phyloP scores from a whole-genome alignment of 257 asterid species.

The Salvia miltiorrhiza region DNA sequence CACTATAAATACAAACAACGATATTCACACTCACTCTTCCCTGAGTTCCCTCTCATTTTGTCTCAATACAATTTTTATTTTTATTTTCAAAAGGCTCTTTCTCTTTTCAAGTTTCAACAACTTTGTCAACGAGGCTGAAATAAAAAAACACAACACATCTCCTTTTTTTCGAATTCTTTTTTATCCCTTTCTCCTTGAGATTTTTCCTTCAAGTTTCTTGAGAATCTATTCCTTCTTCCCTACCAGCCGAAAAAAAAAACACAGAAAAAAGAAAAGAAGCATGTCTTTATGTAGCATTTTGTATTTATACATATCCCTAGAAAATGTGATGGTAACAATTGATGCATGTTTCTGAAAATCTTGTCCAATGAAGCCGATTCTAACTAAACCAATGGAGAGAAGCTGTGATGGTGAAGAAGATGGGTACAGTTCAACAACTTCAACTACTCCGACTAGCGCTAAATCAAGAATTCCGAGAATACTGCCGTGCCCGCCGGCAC shows the following conservation, averaged over 20 bases:
- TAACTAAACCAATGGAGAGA: conserved; percentile 14
- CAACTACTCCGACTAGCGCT: conserved; percentile 36
- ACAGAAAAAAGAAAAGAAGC: neutral
- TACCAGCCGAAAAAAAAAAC: neutral
- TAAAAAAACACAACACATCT: neutral
- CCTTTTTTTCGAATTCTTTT: neutral
- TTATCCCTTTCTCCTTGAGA: conserved; percentile 17
- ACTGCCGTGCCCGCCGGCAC: conserved; percentile 42
- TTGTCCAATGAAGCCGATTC: conserved; percentile 38
- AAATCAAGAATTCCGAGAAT: conserved; percentile 35
- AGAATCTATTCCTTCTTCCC: conserved; percentile 36
- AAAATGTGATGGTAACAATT: neutral
- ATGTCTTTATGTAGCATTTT: neutral
- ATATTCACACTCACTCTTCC: conserved; percentile 27
- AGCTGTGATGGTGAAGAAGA: conserved; percentile 17
- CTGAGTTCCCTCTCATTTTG: neutral
- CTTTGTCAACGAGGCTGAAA: neutral
- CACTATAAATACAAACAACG: conserved; percentile 17
- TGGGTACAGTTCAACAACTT: neutral
- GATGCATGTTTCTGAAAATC: conserved; percentile 19
- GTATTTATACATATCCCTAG: conserved; percentile 20
- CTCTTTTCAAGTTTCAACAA: neutral
- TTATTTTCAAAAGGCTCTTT: neutral
- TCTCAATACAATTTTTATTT: neutral
- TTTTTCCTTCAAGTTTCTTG: conserved; percentile 17